Conservation (phyloP, 257 asterid species). For the Gentiana macrophylla region DNA sequence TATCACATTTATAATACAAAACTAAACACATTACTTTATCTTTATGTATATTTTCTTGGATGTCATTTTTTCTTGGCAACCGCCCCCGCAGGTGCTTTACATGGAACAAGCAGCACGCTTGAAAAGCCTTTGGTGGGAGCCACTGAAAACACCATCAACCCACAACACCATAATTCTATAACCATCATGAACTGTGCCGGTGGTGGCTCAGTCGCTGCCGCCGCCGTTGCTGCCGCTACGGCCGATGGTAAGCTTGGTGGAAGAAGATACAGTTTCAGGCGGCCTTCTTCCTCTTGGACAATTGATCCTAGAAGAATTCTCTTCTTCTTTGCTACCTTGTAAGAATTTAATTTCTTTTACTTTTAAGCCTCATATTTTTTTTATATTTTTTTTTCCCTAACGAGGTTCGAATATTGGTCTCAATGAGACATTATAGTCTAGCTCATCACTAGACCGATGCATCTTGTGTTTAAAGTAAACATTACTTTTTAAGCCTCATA, state of each 20-base stretch:
- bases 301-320: slow-evolving; percentile 62
- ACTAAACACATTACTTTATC: neutral
- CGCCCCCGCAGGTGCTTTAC: slow-evolving; percentile 37
- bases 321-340: slow-evolving; percentile 67
- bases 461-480: no score
- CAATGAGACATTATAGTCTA: no score
- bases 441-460: no score
- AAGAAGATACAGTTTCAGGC: slow-evolving; percentile 40
- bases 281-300: slow-evolving; percentile 34
- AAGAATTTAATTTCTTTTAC: slow-evolving; percentile 9
- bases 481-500: no score
- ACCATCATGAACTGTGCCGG: slow-evolving; percentile 37
- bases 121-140: slow-evolving; percentile 56
- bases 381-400: no score
- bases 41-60: neutral
- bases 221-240: slow-evolving; percentile 24
- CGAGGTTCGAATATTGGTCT: no score
- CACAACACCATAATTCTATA: slow-evolving; percentile 65
- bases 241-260: slow-evolving; percentile 31
- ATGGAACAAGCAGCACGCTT: slow-evolving; percentile 51
- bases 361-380: no score
- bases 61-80: slow-evolving; percentile 7
- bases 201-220: slow-evolving; percentile 28
- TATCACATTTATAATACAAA: neutral
- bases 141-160: slow-evolving; percentile 28